phyloP scores from a whole-genome alignment of 495 filamentous ascomycete genomes.

The Trichocladium antarcticum region DNA sequence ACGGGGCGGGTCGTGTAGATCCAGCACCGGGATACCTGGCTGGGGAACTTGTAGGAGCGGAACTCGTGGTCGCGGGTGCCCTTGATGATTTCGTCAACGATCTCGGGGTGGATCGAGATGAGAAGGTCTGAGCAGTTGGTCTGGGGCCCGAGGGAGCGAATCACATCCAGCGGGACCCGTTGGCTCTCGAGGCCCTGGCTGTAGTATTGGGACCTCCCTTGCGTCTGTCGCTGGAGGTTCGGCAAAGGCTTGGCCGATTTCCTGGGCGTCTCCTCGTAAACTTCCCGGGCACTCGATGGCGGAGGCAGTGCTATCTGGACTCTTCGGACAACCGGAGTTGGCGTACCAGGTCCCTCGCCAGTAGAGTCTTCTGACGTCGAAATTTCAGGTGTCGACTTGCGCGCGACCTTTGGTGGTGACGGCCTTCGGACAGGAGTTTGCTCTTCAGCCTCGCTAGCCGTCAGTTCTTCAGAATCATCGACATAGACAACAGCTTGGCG shows the following conservation, averaged over 20 bases:
- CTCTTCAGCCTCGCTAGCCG: conserved; percentile 5
- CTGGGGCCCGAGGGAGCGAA: conserved; percentile 35
- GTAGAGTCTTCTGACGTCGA: conserved; percentile 1
- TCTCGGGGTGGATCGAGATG: conserved; percentile 31
- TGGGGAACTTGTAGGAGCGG: conserved; percentile 32
- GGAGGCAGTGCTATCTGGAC: conserved; percentile 16
- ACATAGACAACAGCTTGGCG: neutral
- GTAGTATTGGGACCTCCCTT: conserved; percentile 23
- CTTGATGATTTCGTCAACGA: conserved; percentile 30
- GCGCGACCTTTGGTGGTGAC: neutral
- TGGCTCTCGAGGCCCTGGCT: conserved; percentile 41
- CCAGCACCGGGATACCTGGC: conserved; percentile 37
- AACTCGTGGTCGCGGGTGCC: conserved; percentile 37
- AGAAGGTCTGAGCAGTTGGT: conserved; percentile 39
- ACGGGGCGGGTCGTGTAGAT: conserved; percentile 33
- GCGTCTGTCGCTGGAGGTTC: conserved; percentile 8
- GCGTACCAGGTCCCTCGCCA: conserved; percentile 4
- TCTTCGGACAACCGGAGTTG: conserved; percentile 11
- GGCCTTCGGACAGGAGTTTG: neutral
- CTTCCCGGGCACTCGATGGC: conserved; percentile 9
- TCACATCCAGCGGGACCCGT: conserved; percentile 35
- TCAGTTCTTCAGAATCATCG: conserved; percentile 6
- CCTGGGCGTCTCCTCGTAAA: conserved; percentile 20
- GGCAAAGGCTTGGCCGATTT: conserved; percentile 9
- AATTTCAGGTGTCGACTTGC: conserved; percentile 1